Percentiles rank a stretch among this genome's conserved stretches.
These are phyloP conservation scores for Penicillium tannophilum DNA, from an alignment of 495 filamentous ascomycete species.

Conservation along the genomic window DNA sequence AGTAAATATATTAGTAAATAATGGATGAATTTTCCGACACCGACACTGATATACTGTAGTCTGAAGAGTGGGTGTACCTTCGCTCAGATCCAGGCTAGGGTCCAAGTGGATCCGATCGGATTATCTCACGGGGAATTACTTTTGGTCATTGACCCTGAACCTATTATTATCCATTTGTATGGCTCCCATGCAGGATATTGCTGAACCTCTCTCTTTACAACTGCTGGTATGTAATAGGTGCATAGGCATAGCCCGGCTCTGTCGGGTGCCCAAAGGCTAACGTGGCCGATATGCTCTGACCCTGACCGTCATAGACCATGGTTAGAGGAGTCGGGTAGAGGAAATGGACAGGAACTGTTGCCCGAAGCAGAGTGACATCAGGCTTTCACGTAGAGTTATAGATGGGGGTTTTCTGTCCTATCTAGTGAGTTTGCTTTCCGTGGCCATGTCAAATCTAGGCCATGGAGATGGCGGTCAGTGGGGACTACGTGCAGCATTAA, in stretches of 20 bases:
- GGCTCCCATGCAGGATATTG: not conserved
- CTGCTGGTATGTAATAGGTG: no score
- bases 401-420: not conserved
- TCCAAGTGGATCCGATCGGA: conserved; percentile 24
- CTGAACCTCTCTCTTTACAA: not conserved
- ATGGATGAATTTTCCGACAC: not conserved
- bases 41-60: not conserved
- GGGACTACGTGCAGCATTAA: not conserved
- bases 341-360: conserved; percentile 6
- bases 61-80: conserved; percentile 6
- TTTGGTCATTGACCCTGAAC: not conserved
- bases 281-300: conserved; percentile 14
- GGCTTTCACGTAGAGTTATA: conserved; percentile 3
- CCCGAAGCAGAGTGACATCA: conserved; percentile 2
- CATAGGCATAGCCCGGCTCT: not conserved
- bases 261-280: not conserved
- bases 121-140: conserved; percentile 4
- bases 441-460: conserved; percentile 14
- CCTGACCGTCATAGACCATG: conserved; percentile 9
- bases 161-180: not conserved
- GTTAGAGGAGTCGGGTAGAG: not conserved
- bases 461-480: conserved; percentile 5
- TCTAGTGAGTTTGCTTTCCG: conserved; percentile 4
- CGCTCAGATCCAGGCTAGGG: conserved; percentile 16
- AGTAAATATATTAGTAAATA: not conserved